phyloP scores from a whole-genome alignment of 331 rosid species.

The Quercus tomentella region DNA sequence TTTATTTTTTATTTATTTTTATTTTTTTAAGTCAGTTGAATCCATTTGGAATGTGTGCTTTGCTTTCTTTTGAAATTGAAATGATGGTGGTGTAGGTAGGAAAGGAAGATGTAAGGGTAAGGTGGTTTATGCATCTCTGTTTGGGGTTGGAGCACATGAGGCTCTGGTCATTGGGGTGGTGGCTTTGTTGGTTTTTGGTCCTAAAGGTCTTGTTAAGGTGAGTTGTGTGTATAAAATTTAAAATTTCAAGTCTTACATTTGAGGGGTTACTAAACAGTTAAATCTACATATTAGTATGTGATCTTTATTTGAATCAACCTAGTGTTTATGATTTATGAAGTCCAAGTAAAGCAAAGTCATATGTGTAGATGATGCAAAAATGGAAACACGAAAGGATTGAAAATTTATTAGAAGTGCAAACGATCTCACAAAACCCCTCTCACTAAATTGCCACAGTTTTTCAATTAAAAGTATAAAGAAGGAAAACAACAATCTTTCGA shows the following conservation, averaged over 20 bases:
- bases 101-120: constrained; percentile 52
- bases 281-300: background rate
- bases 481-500: too few species aligned
- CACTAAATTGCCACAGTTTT: too few species aligned
- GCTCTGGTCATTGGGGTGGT: constrained; percentile 94
- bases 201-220: constrained; percentile 98
- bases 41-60: background rate
- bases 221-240: constrained; percentile 16
- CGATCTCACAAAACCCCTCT: too few species aligned
- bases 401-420: too few species aligned
- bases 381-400: too few species aligned
- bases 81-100: constrained; percentile 45
- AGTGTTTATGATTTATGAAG: too few species aligned
- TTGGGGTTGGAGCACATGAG: constrained; percentile 99
- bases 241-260: background rate
- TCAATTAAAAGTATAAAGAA: too few species aligned
- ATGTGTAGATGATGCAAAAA: too few species aligned
- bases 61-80: background rate
- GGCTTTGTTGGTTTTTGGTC: constrained; percentile 91
- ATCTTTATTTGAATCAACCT: too few species aligned
- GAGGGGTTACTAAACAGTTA: background rate
- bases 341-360: too few species aligned
- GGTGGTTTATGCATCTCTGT: constrained; percentile 79
- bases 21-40: too few species aligned
- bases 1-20: rapidly evolving